A percentile compares a stretch with the other conserved stretches of the same genome.
phyloP scores from a whole-genome alignment of 257 asterid genomes.

The Salvia hispanica region DNA sequence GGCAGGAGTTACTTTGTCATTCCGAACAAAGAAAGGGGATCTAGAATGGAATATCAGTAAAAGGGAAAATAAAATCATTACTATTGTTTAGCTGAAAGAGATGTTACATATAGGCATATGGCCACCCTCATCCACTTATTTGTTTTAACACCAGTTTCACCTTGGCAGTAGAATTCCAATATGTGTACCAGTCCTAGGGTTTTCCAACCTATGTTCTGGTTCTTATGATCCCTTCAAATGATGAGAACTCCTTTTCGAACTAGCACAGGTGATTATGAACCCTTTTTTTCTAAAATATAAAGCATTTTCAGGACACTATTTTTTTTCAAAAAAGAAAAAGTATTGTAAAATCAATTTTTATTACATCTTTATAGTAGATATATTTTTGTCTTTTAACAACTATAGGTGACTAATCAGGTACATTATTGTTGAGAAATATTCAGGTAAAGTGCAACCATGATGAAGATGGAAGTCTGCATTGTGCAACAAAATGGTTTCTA shows the following conservation, averaged over 20 bases:
- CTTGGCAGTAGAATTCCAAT: background rate
- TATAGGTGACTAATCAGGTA: slow-evolving; percentile 13
- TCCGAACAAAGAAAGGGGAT: background rate
- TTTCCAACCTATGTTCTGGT: slow-evolving; percentile 9
- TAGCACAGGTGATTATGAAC: background rate
- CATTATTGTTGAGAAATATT: background rate
- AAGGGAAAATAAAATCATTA: background rate
- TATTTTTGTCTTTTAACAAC: background rate
- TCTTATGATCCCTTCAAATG: background rate
- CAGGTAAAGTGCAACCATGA: slow-evolving; percentile 11
- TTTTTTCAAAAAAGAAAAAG: background rate
- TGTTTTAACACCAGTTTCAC: background rate
- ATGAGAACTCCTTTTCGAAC: slow-evolving; percentile 14
- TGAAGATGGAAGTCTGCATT: slow-evolving; percentile 7
- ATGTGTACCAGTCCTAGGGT: background rate
- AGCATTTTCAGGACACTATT: slow-evolving; percentile 17
- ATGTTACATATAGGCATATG: background rate
- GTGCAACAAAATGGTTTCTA: slow-evolving; percentile 19
- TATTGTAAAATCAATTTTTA: background rate
- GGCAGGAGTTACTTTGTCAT: background rate
- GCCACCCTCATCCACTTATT: background rate
- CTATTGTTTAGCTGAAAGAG: background rate
- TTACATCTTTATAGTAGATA: background rate
- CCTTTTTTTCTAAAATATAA: slow-evolving; percentile 8
- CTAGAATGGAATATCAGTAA: background rate